Evolutionary conservation across 257 asterid genomes (phyloP).

Genomic region (Jaltomata sinuosa): DNA sequence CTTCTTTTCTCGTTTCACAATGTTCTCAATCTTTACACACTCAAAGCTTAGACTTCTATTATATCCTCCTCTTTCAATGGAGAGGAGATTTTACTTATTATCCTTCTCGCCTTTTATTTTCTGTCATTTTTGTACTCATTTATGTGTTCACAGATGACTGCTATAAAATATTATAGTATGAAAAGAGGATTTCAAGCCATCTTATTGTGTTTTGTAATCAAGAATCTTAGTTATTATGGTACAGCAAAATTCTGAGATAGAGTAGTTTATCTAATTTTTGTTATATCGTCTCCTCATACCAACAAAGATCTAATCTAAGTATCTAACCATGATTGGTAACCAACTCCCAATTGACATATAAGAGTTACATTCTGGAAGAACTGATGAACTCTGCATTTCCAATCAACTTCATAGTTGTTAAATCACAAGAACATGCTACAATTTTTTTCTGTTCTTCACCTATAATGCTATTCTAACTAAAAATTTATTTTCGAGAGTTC

Average conservation of each 20-base stretch:
- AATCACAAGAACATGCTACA: neutral
- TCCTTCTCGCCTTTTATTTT: neutral
- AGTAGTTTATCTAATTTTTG: neutral
- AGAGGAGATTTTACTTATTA: neutral
- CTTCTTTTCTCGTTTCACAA: slow-evolving; percentile 57
- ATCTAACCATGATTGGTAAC: neutral
- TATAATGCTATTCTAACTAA: neutral
- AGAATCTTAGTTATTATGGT: neutral
- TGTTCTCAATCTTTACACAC: slow-evolving; percentile 33
- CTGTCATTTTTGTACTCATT: neutral
- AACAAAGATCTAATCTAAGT: neutral
- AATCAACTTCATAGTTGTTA: neutral
- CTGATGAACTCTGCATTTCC: neutral
- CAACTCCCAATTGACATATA: neutral
- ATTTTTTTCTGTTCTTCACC: neutral
- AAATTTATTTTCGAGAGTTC: neutral
- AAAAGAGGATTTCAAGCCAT: neutral
- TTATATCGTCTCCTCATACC: neutral
- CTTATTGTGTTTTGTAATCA: neutral
- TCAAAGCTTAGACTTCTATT: slow-evolving; percentile 17
- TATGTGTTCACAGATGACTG: neutral
- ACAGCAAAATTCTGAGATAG: neutral
- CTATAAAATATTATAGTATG: neutral
- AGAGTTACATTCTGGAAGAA: neutral
- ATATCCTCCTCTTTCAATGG: neutral